These are phyloP conservation scores for Plectosphaerella cucumerina DNA, from an alignment of 2,329 filamentous ascomycete species.

Conservation along the genomic window DNA sequence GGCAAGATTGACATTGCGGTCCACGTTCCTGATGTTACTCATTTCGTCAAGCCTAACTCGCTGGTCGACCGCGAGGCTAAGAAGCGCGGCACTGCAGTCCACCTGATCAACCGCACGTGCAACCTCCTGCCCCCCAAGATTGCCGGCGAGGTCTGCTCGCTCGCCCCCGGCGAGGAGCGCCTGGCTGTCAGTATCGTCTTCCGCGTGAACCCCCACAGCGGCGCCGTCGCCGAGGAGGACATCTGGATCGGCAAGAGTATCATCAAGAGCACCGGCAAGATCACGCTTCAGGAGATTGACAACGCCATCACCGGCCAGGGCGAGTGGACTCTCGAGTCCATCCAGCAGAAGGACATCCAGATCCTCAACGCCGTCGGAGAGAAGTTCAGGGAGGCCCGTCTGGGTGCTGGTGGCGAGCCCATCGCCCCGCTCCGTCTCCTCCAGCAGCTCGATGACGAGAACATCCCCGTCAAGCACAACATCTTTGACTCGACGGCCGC, in stretches of 20 bases:
- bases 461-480: conserved; percentile 93
- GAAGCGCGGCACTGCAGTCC: conserved; percentile 95
- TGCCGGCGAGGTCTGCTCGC: conserved; percentile 80
- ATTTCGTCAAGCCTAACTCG: conserved; percentile 95
- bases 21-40: conserved; percentile 90
- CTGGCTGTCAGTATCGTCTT: conserved; percentile 92
- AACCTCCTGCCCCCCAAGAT: conserved; percentile 85
- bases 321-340: conserved; percentile 59
- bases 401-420: conserved; percentile 72
- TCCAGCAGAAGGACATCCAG: conserved; percentile 72
- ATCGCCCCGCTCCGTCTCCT: conserved; percentile 84
- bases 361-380: conserved; percentile 76
- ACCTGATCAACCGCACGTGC: conserved; percentile 84
- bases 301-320: conserved; percentile 64
- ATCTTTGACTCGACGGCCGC: conserved; percentile 88
- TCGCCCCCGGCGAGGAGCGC: conserved; percentile 82
- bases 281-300: conserved; percentile 84
- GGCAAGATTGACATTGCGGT: conserved; percentile 91
- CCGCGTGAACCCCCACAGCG: conserved; percentile 78
- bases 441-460: conserved; percentile 95
- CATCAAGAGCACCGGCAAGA: conserved; percentile 84
- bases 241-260: conserved; percentile 93
- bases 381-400: conserved; percentile 85
- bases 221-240: conserved; percentile 75
- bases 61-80: conserved; percentile 95